These are phyloP conservation scores for Lachnellula suecica DNA, from an alignment of 2,329 filamentous ascomycete species.

Conservation along the genomic window DNA sequence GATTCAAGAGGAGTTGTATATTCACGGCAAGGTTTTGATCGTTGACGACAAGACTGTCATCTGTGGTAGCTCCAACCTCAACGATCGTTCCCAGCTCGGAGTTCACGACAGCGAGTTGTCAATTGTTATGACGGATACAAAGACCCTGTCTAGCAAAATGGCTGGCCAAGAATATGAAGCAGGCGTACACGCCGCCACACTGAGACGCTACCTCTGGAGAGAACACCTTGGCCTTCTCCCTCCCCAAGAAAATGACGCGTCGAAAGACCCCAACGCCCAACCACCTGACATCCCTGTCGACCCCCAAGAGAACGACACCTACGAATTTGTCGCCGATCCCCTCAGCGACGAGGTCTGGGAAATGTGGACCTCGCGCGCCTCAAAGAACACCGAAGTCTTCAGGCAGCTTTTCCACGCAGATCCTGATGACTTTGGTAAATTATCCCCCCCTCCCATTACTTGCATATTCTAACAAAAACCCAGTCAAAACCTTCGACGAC, in stretches of 20 bases:
- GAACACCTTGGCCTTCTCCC: slow-evolving; percentile 84
- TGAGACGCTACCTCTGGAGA: slow-evolving; percentile 82
- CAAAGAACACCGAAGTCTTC: slow-evolving; percentile 72
- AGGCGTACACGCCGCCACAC: slow-evolving; percentile 77
- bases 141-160: slow-evolving; percentile 71
- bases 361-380: slow-evolving; percentile 68
- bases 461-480: background rate
- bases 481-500: slow-evolving; percentile 84
- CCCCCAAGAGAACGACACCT: slow-evolving; percentile 59
- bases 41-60: slow-evolving; percentile 84
- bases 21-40: slow-evolving; percentile 89
- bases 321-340: slow-evolving; percentile 69
- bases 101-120: slow-evolving; percentile 89
- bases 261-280: slow-evolving; percentile 69
- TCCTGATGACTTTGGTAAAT: slow-evolving; percentile 77
- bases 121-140: slow-evolving; percentile 84
- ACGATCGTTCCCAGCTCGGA: slow-evolving; percentile 85
- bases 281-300: slow-evolving; percentile 72
- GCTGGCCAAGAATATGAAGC: slow-evolving; percentile 74
- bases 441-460: background rate
- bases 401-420: slow-evolving; percentile 83
- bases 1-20: slow-evolving; percentile 94
- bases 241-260: slow-evolving; percentile 68
- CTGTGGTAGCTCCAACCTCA: slow-evolving; percentile 86
- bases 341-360: slow-evolving; percentile 65